Percentiles rank a stretch among this genome's conserved stretches.
Conservation (phyloP, 768 basidiomycete species). For the Serendipita indica region DNA sequence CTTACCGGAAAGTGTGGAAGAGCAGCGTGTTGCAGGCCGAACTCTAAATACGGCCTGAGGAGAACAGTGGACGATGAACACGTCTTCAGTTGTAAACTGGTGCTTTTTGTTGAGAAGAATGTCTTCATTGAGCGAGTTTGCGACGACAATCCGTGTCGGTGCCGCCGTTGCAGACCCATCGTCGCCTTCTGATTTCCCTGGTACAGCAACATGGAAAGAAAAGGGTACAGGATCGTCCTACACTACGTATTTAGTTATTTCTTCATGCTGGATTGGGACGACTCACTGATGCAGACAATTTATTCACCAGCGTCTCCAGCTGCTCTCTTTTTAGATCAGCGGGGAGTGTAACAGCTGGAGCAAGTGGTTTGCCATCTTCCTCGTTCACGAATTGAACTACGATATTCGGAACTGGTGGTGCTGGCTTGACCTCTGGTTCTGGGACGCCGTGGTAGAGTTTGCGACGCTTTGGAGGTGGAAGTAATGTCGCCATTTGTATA, state of each 20-base stretch:
- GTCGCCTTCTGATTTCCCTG: slow-evolving; percentile 27
- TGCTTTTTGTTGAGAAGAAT: slow-evolving; percentile 47
- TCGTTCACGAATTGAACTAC: slow-evolving; percentile 89
- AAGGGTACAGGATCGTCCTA: slow-evolving; percentile 83
- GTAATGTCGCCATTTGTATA: slow-evolving; percentile 57
- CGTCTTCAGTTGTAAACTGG: slow-evolving; percentile 69
- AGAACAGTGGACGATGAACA: slow-evolving; percentile 76
- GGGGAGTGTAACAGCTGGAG: slow-evolving; percentile 78
- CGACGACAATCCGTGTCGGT: slow-evolving; percentile 67
- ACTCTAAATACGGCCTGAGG: slow-evolving; percentile 95
- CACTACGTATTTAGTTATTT: background rate
- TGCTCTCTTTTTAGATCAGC: slow-evolving; percentile 75
- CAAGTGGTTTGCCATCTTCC: slow-evolving; percentile 64
- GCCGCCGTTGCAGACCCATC: slow-evolving; percentile 26
- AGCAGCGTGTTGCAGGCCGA: slow-evolving; percentile 85
- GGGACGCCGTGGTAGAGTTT: slow-evolving; percentile 67
- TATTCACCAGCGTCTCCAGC: slow-evolving; percentile 81
- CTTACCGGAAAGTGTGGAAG: slow-evolving; percentile 74
- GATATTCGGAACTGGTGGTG: slow-evolving; percentile 41
- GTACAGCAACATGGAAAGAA: slow-evolving; percentile 70
- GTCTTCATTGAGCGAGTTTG: slow-evolving; percentile 72
- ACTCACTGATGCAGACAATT: slow-evolving; percentile 56
- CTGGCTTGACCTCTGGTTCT: slow-evolving; percentile 35
- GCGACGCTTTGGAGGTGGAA: slow-evolving; percentile 80
- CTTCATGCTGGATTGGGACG: slow-evolving; percentile 4